Base-by-base conservation (phyloP, 345 rosid species). In the Moringa oleifera region DNA sequence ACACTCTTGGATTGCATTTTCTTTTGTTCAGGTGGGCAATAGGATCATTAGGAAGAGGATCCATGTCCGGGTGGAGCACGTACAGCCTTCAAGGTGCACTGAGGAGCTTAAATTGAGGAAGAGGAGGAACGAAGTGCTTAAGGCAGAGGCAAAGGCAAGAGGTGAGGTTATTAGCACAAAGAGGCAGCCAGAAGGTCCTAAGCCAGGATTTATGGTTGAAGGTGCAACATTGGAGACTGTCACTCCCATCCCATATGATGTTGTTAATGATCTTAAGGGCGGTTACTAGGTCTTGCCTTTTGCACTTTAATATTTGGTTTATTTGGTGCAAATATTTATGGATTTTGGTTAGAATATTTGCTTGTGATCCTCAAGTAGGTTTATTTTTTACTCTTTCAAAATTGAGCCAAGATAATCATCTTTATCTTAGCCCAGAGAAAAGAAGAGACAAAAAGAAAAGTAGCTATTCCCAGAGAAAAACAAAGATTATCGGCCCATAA, bases 181-280 rank as follows among this genome's bases (percentile, higher is more conserved):
- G 77, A 83, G 96, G 53, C 83, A 81, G 55, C 96, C 96, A 0
- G 68, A 80, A 46, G 96, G 95, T 0, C 95, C 96, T 23, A 87
- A 90, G 58, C 96, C 91, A 0, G 96, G 94, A 7, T 86, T 89
- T 80, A 85, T 83, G 96, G 96, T 89, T 0, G 94, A 83, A 56
- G 89, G 94, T 25, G 82, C 90, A 23, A 85, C 85, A 25, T 62
- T 87, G 74, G 95, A 90, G 65, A 90, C 91, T 0, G 91, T 87
- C 23, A 90, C 95, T 7, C 90, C 97, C 7, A 87, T 90, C 22
- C 97, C 97, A 0, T 90, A 87, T 65, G 97, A 90, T 59, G 96
- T 89, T 2, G 94, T 87, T 65, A 89, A 89, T 52, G 96, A 89
- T 71, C 91, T 89, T 63, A 89, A 89, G 64, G 96, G 96, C 7